Evolutionary conservation across 2,329 filamentous ascomycete genomes (phyloP).

Genomic region (Exophiala aquamarina): DNA sequence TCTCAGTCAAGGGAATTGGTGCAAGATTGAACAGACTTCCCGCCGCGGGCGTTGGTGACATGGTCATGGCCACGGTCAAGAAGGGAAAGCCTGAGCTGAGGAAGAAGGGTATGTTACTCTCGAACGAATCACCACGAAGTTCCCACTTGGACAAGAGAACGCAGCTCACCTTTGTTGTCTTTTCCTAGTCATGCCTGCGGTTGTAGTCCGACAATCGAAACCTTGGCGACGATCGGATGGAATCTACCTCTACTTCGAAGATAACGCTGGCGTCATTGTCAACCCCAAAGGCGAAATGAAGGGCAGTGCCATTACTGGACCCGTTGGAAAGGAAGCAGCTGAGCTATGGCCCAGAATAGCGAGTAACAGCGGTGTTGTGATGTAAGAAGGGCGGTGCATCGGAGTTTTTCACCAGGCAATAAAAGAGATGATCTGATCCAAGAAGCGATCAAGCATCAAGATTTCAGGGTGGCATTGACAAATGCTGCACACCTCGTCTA

Average conservation of each 20-base stretch:
- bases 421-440: background rate
- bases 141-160: no score
- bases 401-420: constrained; percentile 9
- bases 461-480: background rate
- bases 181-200: constrained; percentile 82
- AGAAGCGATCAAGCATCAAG: background rate
- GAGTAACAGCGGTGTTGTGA: constrained; percentile 99
- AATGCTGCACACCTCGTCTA: background rate
- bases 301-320: constrained; percentile 98
- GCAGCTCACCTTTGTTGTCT: no score
- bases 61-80: constrained; percentile 99
- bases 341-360: constrained; percentile 99
- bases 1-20: constrained; percentile 98
- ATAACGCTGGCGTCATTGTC: constrained; percentile 99
- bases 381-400: constrained; percentile 64
- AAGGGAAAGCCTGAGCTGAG: constrained; percentile 99
- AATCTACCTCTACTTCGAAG: constrained; percentile 99
- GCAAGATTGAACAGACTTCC: constrained; percentile 96
- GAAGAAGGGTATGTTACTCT: constrained; percentile 68
- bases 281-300: constrained; percentile 99
- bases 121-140: no score
- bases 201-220: constrained; percentile 98
- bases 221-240: constrained; percentile 98
- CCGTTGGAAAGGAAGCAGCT: constrained; percentile 99
- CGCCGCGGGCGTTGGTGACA: constrained; percentile 96